A percentile compares a stretch with the other conserved stretches of the same genome.
Conservation (phyloP, 2,329 filamentous ascomycete genomes). For the Ascochyta koolunga region DNA sequence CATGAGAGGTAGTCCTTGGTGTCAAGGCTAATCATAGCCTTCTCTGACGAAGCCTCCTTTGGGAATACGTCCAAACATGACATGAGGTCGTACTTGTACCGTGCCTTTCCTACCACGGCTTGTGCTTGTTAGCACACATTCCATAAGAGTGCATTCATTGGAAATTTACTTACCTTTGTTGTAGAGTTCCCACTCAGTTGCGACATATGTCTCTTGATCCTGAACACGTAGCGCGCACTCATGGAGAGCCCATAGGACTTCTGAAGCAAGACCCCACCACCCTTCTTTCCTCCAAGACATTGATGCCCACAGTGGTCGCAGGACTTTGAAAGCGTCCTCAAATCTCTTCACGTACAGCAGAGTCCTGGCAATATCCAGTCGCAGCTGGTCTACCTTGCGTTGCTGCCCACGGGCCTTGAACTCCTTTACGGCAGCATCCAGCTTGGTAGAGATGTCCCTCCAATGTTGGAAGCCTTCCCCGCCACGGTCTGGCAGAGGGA, state of each 20-base stretch:
- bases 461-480: constrained; percentile 58
- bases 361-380: constrained; percentile 62
- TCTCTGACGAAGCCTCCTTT: constrained; percentile 43
- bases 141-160: too few species aligned
- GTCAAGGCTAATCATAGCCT: constrained; percentile 55
- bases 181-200: constrained; percentile 64
- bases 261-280: constrained; percentile 64
- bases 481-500: constrained; percentile 50
- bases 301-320: constrained; percentile 61
- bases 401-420: constrained; percentile 60
- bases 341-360: constrained; percentile 58
- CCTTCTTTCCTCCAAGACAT: constrained; percentile 64
- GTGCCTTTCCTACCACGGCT: constrained; percentile 42
- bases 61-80: constrained; percentile 51
- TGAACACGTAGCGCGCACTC: constrained; percentile 57
- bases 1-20: constrained; percentile 57
- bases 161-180: constrained; percentile 33
- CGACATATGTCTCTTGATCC: constrained; percentile 57
- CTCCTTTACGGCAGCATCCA: constrained; percentile 56
- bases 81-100: constrained; percentile 55
- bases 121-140: constrained; percentile 16
- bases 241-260: constrained; percentile 60
- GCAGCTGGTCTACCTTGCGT: constrained; percentile 61
- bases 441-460: constrained; percentile 55
- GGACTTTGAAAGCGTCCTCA: constrained; percentile 57